Percentiles rank a stretch among this genome's conserved stretches.
These are phyloP conservation scores for Plasmodium vinckei DNA, from an alignment of 169 alveolate genomes.

Conservation along the genomic window DNA sequence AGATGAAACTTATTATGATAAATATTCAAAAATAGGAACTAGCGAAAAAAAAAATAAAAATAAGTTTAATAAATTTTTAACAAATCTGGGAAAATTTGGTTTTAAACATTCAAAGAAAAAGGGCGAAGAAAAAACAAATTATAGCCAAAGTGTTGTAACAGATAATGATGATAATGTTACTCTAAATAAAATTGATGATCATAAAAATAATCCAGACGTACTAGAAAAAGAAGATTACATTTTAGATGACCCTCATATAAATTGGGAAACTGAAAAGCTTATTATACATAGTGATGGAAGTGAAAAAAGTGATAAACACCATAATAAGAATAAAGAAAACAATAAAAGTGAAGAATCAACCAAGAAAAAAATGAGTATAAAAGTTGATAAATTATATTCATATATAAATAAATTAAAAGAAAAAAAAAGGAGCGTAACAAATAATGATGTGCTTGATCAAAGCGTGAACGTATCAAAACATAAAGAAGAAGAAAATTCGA, in stretches of 20 bases:
- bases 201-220: background rate
- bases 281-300: background rate
- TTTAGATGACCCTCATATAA: background rate
- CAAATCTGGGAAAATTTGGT: constrained; percentile 49
- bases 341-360: constrained; percentile 9
- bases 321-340: constrained; percentile 3
- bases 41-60: constrained; percentile 39
- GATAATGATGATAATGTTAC: constrained; percentile 8
- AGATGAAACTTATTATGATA: constrained; percentile 52
- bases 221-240: background rate
- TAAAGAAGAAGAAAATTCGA: background rate
- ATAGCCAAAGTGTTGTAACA: background rate
- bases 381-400: constrained; percentile 63
- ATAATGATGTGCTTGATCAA: constrained; percentile 1
- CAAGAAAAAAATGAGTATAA: constrained; percentile 20
- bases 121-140: background rate
- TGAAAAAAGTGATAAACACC: constrained; percentile 9
- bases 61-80: constrained; percentile 57
- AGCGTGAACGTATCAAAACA: background rate
- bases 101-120: constrained; percentile 49
- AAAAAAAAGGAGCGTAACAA: constrained; percentile 17
- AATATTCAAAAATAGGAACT: constrained; percentile 30
- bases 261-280: background rate
- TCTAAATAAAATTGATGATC: background rate
- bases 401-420: constrained; percentile 60